A percentile compares a stretch with the other conserved stretches of the same genome.
These are phyloP conservation scores for Lolium perenne DNA, from an alignment of 176 grass and related monocot genomes.

Conservation along the genomic window DNA sequence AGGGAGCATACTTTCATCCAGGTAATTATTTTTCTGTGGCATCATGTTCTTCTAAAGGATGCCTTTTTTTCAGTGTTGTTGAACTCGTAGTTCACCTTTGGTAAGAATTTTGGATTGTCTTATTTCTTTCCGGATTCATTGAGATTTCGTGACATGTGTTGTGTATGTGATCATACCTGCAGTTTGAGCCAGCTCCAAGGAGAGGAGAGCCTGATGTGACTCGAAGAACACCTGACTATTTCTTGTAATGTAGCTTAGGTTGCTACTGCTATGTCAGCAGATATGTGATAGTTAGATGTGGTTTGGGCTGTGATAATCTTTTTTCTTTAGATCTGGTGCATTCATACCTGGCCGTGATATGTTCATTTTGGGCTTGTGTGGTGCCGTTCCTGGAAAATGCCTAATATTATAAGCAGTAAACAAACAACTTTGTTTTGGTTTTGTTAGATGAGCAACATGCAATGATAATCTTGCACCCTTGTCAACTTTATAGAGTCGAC, in stretches of 20 bases:
- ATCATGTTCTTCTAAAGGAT: not conserved
- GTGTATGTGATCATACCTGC: not conserved
- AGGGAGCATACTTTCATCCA: constrained; percentile 71
- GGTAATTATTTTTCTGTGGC: constrained; percentile 30
- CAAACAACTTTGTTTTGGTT: not conserved
- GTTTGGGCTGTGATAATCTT: not conserved
- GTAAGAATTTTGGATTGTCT: not conserved
- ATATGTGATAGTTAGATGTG: constrained; percentile 3
- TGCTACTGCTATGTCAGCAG: too few species aligned
- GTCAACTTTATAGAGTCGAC: not conserved
- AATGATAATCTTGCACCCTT: not conserved
- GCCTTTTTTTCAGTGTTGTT: not conserved
- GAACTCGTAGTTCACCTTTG: not conserved
- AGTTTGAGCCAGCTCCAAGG: constrained; percentile 55
- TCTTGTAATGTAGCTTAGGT: constrained; percentile 27
- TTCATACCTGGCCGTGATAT: not conserved
- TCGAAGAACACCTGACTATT: constrained; percentile 60
- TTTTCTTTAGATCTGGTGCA: constrained; percentile 16
- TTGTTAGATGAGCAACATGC: not conserved
- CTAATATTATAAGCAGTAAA: not conserved
- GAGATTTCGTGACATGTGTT: not conserved
- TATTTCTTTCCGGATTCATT: not conserved
- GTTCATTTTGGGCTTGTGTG: not conserved
- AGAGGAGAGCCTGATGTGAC: constrained; percentile 60
- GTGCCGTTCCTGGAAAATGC: not conserved